phyloP scores from a whole-genome alignment of 2,329 filamentous ascomycete genomes.

The Talaromyces sp. region DNA sequence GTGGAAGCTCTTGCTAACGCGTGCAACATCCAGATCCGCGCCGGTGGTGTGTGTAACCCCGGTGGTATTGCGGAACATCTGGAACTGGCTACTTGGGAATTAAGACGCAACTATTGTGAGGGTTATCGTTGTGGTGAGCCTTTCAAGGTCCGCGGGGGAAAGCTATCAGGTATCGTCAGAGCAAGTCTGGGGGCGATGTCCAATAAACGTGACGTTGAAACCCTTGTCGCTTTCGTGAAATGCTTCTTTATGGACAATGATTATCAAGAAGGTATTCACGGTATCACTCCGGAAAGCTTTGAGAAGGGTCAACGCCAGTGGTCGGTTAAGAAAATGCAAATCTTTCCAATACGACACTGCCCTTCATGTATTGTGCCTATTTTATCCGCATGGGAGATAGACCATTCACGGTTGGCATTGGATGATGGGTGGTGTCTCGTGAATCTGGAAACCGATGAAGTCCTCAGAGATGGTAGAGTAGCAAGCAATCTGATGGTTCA shows the following conservation, averaged over 20 bases:
- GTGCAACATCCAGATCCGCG: slow-evolving; percentile 77
- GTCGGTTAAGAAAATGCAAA: slow-evolving; percentile 58
- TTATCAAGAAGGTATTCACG: slow-evolving; percentile 3
- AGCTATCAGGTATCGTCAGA: slow-evolving; percentile 81
- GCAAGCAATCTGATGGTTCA: slow-evolving; percentile 62
- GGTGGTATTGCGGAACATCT: slow-evolving; percentile 75
- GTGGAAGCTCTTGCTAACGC: slow-evolving; percentile 83
- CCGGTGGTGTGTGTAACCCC: slow-evolving; percentile 87
- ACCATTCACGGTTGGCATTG: slow-evolving; percentile 80
- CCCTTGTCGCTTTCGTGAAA: slow-evolving; percentile 66
- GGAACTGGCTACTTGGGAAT: slow-evolving; percentile 71
- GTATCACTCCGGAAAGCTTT: background rate
- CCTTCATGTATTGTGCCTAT: slow-evolving; percentile 70
- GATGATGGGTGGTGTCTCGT: slow-evolving; percentile 96
- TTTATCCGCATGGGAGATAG: slow-evolving; percentile 68
- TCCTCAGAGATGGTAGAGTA: slow-evolving; percentile 49
- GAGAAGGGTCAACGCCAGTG: slow-evolving; percentile 33
- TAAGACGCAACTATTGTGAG: slow-evolving; percentile 77
- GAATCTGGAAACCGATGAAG: background rate
- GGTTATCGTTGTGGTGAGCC: slow-evolving; percentile 82
- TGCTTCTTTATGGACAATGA: slow-evolving; percentile 60
- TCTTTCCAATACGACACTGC: slow-evolving; percentile 95
- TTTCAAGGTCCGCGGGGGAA: slow-evolving; percentile 75
- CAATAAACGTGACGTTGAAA: slow-evolving; percentile 67
- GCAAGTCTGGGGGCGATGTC: slow-evolving; percentile 90